Base-by-base conservation (phyloP, 306 rosid species). In the Herpetospermum pedunculosum region DNA sequence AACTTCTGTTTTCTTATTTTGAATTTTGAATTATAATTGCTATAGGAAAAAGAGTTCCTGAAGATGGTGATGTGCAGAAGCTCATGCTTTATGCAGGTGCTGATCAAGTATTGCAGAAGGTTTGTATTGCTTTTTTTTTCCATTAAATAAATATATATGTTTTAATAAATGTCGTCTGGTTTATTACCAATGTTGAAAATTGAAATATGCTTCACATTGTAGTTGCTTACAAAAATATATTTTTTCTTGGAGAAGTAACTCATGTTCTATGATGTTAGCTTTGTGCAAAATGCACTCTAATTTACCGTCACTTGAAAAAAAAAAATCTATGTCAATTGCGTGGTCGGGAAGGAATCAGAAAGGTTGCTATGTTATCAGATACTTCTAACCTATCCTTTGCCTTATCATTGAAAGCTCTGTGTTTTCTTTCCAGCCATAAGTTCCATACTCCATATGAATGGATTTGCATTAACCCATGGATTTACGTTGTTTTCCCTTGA, bases 41-140 rank as follows among this genome's bases (percentile, higher is more conserved):
- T 79, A 79, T 81, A 94, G 99, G 96, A 41, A 91, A 83, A 83
- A 85, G 86, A 60, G 85, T 95, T 76, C 88, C 96, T 34, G 86
- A 83, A 78, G 92, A 84, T 80, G 78, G 78, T 55, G 87, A 80
- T 76, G 53, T 85, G 81, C 92, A 91, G 78, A 81, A 84, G 72
- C 76, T 67, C 48, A 81, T 87, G 92, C 87, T 82, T 75, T 73
- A 83, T 82, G 84, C 89, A 41, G 91, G 92, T 80, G 90, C 89
- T 75, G 99, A 88, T 84, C 85, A 84, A 28, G 89, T 88, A 73
- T 75, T 95, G 76, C 84, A 84, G 72, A 87, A 89, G 99, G 99
- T 88, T 76, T 76, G 88, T 32, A 65, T 71, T 48, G 44, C 29
- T 59, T 12, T 26, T 21, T 19, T 46, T 50, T 8, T 11, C 26